Conservation (phyloP, 2,329 filamentous ascomycete species). For the Talaromyces sp. region DNA sequence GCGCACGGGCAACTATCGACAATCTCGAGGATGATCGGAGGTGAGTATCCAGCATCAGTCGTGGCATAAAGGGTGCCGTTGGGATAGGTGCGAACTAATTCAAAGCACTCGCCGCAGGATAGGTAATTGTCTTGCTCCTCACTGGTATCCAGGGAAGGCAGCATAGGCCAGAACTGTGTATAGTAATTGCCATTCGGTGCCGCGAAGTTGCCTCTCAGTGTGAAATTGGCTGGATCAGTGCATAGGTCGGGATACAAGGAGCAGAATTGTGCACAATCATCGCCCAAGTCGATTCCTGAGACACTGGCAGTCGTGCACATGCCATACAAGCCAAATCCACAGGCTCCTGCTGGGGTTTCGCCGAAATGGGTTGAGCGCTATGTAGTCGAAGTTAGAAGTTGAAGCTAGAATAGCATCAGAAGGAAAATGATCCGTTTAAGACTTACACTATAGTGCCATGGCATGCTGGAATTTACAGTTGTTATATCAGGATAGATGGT, state of each 20-base stretch:
- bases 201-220: constrained; percentile 8
- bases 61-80: constrained; percentile 10
- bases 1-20: constrained; percentile 11
- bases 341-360: constrained; percentile 14
- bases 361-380: constrained; percentile 12
- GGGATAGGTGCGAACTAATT: constrained; percentile 8
- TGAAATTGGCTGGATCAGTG: constrained; percentile 5
- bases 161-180: constrained; percentile 12
- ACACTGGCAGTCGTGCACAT: constrained; percentile 11
- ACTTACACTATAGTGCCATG: constrained; percentile 11
- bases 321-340: constrained; percentile 11
- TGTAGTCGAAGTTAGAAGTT: background rate
- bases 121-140: constrained; percentile 14
- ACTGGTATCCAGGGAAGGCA: constrained; percentile 7
- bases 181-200: constrained; percentile 10
- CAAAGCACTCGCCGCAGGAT: constrained; percentile 12
- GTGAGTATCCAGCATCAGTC: constrained; percentile 5
- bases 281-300: constrained; percentile 11
- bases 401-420: background rate
- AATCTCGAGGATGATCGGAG: constrained; percentile 8
- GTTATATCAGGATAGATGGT: constrained; percentile 10
- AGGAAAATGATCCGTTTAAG: background rate
- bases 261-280: constrained; percentile 9
- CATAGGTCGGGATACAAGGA: constrained; percentile 7
- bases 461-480: constrained; percentile 8